These are phyloP conservation scores for Saccharomycopsis selenospora DNA, from an alignment of 805 yeast species.

Conservation along the genomic window DNA sequence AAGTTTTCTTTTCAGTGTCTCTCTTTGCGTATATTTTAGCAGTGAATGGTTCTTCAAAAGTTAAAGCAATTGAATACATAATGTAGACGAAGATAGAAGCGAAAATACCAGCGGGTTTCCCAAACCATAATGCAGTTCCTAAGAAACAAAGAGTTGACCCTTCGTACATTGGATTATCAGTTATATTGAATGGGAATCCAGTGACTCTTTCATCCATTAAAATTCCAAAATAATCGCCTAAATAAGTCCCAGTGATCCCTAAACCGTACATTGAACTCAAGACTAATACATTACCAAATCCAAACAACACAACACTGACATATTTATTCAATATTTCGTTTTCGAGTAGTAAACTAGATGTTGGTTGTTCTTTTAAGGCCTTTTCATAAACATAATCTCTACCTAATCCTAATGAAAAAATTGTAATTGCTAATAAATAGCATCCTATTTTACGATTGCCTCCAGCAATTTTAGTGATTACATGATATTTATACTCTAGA, in stretches of 20 bases:
- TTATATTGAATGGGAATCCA: conserved; percentile 86
- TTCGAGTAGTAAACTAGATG: conserved; percentile 44
- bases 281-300: conserved; percentile 73
- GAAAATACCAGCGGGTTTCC: conserved; percentile 81
- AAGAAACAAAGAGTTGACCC: conserved; percentile 86
- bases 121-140: conserved; percentile 84
- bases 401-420: conserved; percentile 75
- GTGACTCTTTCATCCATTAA: conserved; percentile 86
- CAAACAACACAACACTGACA: conserved; percentile 52
- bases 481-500: conserved; percentile 64
- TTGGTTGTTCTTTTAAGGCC: conserved; percentile 68
- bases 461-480: conserved; percentile 67
- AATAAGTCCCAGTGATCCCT: conserved; percentile 93
- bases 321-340: conserved; percentile 32
- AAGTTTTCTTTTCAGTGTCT: conserved; percentile 36
- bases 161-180: conserved; percentile 93
- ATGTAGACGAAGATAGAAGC: conserved; percentile 65
- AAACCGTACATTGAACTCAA: conserved; percentile 81
- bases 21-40: conserved; percentile 80
- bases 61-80: conserved; percentile 78
- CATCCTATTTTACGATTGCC: conserved; percentile 69
- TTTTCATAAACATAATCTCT: conserved; percentile 70
- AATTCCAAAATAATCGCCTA: conserved; percentile 97
- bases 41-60: conserved; percentile 95
- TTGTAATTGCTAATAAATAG: conserved; percentile 72